phyloP scores from a whole-genome alignment of 75 land plant species.

The Pinus albicaulis region DNA sequence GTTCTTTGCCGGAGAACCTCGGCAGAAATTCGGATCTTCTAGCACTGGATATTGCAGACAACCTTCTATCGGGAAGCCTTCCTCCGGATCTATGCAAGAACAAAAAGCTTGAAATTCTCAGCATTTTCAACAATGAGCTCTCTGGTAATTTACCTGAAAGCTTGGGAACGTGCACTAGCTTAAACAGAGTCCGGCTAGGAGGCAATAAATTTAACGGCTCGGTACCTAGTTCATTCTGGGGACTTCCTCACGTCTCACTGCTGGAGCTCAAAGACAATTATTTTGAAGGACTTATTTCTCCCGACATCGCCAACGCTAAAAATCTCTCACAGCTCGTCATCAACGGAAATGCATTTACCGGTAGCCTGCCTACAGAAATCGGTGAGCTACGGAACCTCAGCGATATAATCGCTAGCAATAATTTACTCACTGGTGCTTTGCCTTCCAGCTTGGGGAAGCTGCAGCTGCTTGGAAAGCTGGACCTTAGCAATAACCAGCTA shows the following conservation, averaged over 20 bases:
- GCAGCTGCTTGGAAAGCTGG: constrained; percentile 22
- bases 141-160: constrained; percentile 49
- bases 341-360: background rate
- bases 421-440: constrained; percentile 36
- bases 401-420: constrained; percentile 26
- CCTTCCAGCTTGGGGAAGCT: constrained; percentile 25
- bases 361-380: constrained; percentile 27
- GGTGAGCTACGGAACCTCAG: constrained; percentile 36
- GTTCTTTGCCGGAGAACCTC: constrained; percentile 40
- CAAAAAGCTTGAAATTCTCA: constrained; percentile 51
- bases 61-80: constrained; percentile 53
- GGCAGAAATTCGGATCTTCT: constrained; percentile 46
- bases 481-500: constrained; percentile 36
- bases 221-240: constrained; percentile 60
- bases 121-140: constrained; percentile 55
- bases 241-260: constrained; percentile 43
- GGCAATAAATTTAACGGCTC: constrained; percentile 53
- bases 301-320: constrained; percentile 28
- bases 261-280: constrained; percentile 60
- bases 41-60: constrained; percentile 57
- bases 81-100: constrained; percentile 55
- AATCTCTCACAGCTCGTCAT: constrained; percentile 47
- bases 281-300: constrained; percentile 55
- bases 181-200: constrained; percentile 43
- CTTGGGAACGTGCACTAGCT: constrained; percentile 51